Evolutionary conservation across 2,329 filamentous ascomycete species (phyloP), one percentile per base, ranked within the genome.

Genomic region (Raffaelea deltoideospora): DNA sequence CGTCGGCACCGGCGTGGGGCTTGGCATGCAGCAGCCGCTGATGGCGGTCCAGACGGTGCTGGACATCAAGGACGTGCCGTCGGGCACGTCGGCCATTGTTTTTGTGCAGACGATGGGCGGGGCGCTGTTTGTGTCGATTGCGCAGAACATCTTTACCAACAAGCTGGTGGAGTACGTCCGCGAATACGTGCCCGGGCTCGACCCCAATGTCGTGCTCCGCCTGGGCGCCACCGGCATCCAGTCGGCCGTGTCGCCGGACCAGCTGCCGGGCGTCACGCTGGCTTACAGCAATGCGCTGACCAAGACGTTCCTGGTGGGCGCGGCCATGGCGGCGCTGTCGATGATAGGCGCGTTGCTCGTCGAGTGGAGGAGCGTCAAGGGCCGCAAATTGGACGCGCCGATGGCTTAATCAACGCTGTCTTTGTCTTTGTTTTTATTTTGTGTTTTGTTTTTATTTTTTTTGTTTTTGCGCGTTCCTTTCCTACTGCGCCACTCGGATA

Each of bases 361-460:
- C 41, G 61, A 64, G 48, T 60, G 56, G 56, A 58, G 57, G 50
- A 64, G 57, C 40, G 58, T 67, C 19, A 65, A 65, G 44, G 60
- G 37, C 31, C 41, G 40, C 36, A 37, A 41, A 2, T 17, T 43
- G 3, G 37, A 43, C 40, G 22, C 14, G n/a, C 36, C 14, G 34
- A 29, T 37, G 35, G 41, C 38, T 11, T 43, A 37, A 29, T 5
- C 26, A n/a, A n/a, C n/a, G n/a, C n/a, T n/a, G n/a, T 18, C 17
- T 31, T 28, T 27, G 23, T 26, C 28, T 20, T 6, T 34, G 13
- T 17, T 24, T 34, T 34, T 10, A 18, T 32, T 33, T 5, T 15
- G 5, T 17, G 13, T 18, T 37, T 24, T 19, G 20, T 37, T 37
- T n/a, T n/a, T 6, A 11, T 27, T 33, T 33, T 28, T 13, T 32